These are phyloP conservation scores for Acorus gramineus DNA, from an alignment of 106 monocot species.

Conservation along the genomic window DNA sequence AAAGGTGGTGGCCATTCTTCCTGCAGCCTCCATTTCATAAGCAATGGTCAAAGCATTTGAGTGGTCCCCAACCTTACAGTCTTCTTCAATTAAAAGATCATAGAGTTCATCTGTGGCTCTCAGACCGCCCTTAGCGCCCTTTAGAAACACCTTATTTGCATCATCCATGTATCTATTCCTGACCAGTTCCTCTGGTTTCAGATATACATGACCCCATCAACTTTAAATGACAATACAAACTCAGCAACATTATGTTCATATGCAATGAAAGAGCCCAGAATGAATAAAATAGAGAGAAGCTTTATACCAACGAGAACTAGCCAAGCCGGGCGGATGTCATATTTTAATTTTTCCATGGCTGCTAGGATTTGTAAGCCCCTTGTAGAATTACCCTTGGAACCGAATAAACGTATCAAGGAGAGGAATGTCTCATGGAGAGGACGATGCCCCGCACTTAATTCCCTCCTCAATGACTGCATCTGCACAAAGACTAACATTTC, in stretches of 20 bases:
- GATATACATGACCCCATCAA: neutral
- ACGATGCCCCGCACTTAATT: constrained; percentile 69
- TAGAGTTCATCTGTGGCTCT: constrained; percentile 89
- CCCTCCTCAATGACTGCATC: constrained; percentile 95
- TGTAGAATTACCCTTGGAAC: constrained; percentile 67
- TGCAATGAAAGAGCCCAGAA: constrained; percentile 3
- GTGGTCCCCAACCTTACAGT: constrained; percentile 97
- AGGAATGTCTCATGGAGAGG: constrained; percentile 89
- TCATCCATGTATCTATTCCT: constrained; percentile 60
- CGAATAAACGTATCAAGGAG: constrained; percentile 81
- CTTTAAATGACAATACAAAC: too few species aligned
- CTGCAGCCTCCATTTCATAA: constrained; percentile 96
- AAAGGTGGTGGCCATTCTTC: constrained; percentile 98
- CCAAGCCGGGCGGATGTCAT: constrained; percentile 92
- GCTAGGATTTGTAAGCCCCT: constrained; percentile 91
- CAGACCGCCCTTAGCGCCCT: constrained; percentile 82
- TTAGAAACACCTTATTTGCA: constrained; percentile 85
- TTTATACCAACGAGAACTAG: constrained; percentile 74
- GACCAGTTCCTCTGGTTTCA: constrained; percentile 69
- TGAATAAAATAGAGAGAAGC: neutral
- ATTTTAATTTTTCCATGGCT: constrained; percentile 91
- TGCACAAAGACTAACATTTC: constrained; percentile 27
- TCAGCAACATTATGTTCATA: neutral
- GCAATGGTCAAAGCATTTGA: constrained; percentile 96
- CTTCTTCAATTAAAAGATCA: constrained; percentile 90